Conservation (phyloP, 306 rosid genomes). For the Fragaria nilgerrensis region DNA sequence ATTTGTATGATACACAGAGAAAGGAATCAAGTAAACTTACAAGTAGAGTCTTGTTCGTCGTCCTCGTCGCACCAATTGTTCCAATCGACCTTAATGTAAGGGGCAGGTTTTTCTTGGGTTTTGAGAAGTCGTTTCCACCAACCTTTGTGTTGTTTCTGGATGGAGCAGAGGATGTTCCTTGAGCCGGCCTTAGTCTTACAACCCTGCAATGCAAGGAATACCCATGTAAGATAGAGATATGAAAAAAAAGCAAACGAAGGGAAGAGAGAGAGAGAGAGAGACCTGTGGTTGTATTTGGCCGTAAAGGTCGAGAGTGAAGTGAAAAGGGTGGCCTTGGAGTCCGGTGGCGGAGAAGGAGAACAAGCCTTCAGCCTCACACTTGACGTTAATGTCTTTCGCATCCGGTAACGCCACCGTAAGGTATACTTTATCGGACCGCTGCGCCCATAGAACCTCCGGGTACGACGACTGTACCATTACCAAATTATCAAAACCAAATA, state of each 20-base stretch:
- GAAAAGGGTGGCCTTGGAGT: constrained; percentile 54
- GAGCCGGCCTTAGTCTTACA: constrained; percentile 68
- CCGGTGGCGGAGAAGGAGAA: constrained; percentile 80
- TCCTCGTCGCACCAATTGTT: constrained; percentile 85
- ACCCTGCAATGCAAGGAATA: constrained; percentile 27
- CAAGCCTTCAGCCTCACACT: constrained; percentile 72
- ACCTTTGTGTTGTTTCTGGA: constrained; percentile 70
- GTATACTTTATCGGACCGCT: constrained; percentile 79
- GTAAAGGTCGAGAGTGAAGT: constrained; percentile 61
- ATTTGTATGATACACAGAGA: not conserved
- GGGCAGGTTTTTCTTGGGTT: constrained; percentile 81
- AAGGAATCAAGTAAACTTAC: constrained; percentile 37
- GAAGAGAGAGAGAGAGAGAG: not conserved
- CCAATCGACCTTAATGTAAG: constrained; percentile 87
- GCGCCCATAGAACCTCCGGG: constrained; percentile 96
- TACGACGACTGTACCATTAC: constrained; percentile 49
- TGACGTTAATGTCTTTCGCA: constrained; percentile 71
- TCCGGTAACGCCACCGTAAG: constrained; percentile 82
- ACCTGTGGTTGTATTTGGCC: constrained; percentile 66
- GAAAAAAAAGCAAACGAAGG: not conserved
- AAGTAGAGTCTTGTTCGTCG: constrained; percentile 50
- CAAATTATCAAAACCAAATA: not conserved
- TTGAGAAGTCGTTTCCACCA: constrained; percentile 85
- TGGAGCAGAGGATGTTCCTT: constrained; percentile 71
- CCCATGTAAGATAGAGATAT: not conserved